phyloP scores from a whole-genome alignment of 805 yeast genomes.

The Cyberlindnera euphorbiae region DNA sequence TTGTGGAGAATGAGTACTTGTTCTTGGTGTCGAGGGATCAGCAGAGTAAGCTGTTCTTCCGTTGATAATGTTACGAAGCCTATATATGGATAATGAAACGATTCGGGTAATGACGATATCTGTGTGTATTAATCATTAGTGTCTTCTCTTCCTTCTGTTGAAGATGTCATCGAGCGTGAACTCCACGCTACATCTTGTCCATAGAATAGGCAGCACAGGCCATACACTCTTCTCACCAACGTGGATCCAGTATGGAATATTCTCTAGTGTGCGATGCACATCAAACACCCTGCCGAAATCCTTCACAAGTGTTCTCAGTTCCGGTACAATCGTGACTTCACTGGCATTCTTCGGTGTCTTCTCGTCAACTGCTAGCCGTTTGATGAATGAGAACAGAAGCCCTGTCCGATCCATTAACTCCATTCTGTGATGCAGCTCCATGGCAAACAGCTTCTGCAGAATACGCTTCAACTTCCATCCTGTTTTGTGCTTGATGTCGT shows the following conservation, averaged over 20 bases:
- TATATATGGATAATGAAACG: no score
- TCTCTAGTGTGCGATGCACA: conserved; percentile 75
- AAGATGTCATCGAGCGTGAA: conserved; percentile 76
- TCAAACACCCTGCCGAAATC: conserved; percentile 34
- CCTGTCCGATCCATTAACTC: conserved; percentile 78
- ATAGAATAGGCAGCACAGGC: conserved; percentile 80
- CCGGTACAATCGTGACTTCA: conserved; percentile 90
- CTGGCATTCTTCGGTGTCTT: conserved; percentile 74
- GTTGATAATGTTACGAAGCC: conserved; percentile 22
- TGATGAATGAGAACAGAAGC: conserved; percentile 60
- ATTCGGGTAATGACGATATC: no score
- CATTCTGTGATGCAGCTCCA: conserved; percentile 83
- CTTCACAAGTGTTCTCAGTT: conserved; percentile 51
- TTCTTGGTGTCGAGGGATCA: conserved; percentile 53
- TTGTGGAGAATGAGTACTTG: conserved; percentile 59
- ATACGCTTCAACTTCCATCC: conserved; percentile 33
- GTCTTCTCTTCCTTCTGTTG: conserved; percentile 21
- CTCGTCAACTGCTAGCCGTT: conserved; percentile 82
- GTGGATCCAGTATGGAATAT: conserved; percentile 82
- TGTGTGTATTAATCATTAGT: neutral
- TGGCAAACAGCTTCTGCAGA: conserved; percentile 36
- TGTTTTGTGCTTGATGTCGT: conserved; percentile 71
- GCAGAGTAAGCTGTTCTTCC: conserved; percentile 35
- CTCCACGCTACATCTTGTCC: conserved; percentile 88
- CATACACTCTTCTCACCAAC: conserved; percentile 92